A percentile compares a stretch with the other conserved stretches of the same genome.
Conservation (phyloP, 371 early-diverging fungal genomes). For the Rhizopus delemar region DNA sequence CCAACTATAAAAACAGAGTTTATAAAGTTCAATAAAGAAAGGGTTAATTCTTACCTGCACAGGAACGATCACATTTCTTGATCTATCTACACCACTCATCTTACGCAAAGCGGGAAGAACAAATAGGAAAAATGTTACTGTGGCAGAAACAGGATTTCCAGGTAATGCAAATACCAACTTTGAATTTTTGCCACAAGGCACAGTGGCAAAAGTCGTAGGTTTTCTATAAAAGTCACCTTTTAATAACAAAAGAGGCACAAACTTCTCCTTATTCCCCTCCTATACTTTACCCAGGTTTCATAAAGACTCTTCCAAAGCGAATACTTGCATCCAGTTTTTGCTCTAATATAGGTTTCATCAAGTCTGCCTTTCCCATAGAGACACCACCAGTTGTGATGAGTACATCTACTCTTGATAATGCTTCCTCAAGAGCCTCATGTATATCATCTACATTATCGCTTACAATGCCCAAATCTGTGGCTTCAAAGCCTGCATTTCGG, state of each 20-base stretch:
- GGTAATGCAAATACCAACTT: slow-evolving; percentile 84
- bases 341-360: slow-evolving; percentile 83
- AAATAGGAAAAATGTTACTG: slow-evolving; percentile 87
- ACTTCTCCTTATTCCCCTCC: not conserved
- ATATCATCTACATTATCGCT: slow-evolving; percentile 66
- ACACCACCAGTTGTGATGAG: slow-evolving; percentile 92
- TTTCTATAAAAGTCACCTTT: slow-evolving; percentile 51
- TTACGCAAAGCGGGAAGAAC: slow-evolving; percentile 82
- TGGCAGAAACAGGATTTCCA: slow-evolving; percentile 92
- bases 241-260: not conserved
- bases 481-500: slow-evolving; percentile 62
- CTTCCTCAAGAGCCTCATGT: slow-evolving; percentile 47
- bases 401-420: slow-evolving; percentile 71
- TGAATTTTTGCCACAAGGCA: slow-evolving; percentile 42
- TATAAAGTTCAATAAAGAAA: not conserved
- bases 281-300: slow-evolving; percentile 83
- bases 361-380: slow-evolving; percentile 94
- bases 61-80: slow-evolving; percentile 50
- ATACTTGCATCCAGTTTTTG: slow-evolving; percentile 72
- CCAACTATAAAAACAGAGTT: slow-evolving; percentile 19
- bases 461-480: slow-evolving; percentile 78
- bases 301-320: slow-evolving; percentile 86
- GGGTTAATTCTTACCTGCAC: slow-evolving; percentile 56
- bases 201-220: slow-evolving; percentile 90
- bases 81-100: slow-evolving; percentile 63